Conservation (phyloP, 2,329 filamentous ascomycete genomes). For the Apiospora aurea region DNA sequence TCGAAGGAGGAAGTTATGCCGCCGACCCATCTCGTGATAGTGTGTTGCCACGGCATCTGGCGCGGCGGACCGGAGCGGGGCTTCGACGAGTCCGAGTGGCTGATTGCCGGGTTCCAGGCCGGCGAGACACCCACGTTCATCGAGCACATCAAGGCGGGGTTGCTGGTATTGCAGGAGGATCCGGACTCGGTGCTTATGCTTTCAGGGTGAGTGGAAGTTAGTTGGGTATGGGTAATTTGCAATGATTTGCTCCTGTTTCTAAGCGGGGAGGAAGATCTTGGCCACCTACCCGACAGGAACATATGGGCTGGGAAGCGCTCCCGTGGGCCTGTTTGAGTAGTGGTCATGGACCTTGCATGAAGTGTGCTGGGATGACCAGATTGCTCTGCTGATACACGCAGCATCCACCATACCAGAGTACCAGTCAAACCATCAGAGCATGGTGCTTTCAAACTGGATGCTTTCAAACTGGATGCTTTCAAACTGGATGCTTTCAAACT, state of each 20-base stretch:
- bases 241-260: no score
- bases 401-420: not conserved
- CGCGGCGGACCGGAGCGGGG: slow-evolving; percentile 62
- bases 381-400: not conserved
- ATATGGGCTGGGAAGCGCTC: not conserved
- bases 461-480: not conserved
- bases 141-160: slow-evolving; percentile 73
- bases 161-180: slow-evolving; percentile 58
- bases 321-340: not conserved
- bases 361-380: not conserved
- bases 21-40: slow-evolving; percentile 70
- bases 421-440: not conserved
- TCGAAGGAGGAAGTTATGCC: not conserved
- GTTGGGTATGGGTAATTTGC: no score
- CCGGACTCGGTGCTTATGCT: slow-evolving; percentile 66
- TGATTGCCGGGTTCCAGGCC: slow-evolving; percentile 78
- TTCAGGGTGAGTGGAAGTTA: slow-evolving; percentile 65
- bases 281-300: no score
- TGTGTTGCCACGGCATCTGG: slow-evolving; percentile 88
- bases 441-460: no score
- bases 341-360: not conserved
- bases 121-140: slow-evolving; percentile 83
- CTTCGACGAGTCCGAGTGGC: slow-evolving; percentile 67
- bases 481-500: not conserved
- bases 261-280: no score